Conservation (phyloP, 345 rosid species). For the Salix koriyanagi region DNA sequence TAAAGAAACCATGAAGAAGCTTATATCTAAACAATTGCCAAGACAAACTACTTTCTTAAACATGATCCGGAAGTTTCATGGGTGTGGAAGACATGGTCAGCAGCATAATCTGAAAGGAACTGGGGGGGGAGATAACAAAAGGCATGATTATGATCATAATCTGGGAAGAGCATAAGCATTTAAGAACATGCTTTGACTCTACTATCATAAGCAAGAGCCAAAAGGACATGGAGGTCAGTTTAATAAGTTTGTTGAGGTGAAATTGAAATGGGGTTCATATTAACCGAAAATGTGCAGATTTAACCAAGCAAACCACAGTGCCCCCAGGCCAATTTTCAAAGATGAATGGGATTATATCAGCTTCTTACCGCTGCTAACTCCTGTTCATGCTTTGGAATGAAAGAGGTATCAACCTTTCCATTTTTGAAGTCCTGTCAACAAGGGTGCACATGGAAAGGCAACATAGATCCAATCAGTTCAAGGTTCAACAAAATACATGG, state of each 20-base stretch:
- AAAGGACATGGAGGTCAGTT: background rate
- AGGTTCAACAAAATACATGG: background rate
- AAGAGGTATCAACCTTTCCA: constrained; percentile 98
- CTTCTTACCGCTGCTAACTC: constrained; percentile 71
- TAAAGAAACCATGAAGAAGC: background rate
- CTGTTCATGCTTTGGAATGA: constrained; percentile 89
- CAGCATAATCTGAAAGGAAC: background rate
- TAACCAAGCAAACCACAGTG: background rate
- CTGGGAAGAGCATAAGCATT: background rate
- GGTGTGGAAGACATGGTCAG: background rate
- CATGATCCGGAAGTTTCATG: background rate
- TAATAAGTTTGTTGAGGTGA: background rate
- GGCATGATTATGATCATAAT: background rate
- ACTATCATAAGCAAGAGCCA: background rate
- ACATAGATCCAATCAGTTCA: background rate
- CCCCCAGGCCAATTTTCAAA: background rate
- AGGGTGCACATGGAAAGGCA: constrained; percentile 3
- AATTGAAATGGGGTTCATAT: background rate
- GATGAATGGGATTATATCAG: constrained; percentile 8
- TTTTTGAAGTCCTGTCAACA: constrained; percentile 77
- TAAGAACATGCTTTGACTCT: background rate
- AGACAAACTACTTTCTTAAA: too few relatives aligned
- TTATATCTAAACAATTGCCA: background rate
- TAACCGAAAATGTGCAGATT: background rate
- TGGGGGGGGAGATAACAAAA: background rate